Evolutionary conservation across 129 eudicot genomes (phyloP), one percentile per base, ranked within the genome.

Genomic region (Arctium lappa): DNA sequence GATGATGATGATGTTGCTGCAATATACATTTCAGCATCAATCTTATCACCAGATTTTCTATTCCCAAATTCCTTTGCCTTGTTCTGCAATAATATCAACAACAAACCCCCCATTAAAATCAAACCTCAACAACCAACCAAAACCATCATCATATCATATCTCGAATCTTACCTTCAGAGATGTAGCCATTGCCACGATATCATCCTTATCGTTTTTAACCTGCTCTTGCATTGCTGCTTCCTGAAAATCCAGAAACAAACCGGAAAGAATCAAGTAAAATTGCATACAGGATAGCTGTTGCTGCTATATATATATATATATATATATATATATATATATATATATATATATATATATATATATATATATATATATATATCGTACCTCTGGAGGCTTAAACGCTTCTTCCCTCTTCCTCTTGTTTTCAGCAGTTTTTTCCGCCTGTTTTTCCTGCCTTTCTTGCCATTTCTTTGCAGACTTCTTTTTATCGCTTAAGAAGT

Each of bases 361-460:
- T 44, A 8, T 8, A 8, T 40, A 40, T 5, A 33, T 33, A 33
- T 38, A 38, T 38, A 70, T 77, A 53, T 30, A 27, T 37, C 75
- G 50, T 62, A 95, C 99, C 95, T 90, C 89, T 68, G 98, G 98
- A 78, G 99, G 98, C 81, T 93, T 82, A 82, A 81, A 95, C 42
- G 97, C 95, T 74, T 87, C 99, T 69, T 93, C 94, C 72, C 98
- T 87, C 79, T 84, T 93, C 73, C 85, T 84, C 82, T 90, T 95
- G 88, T 86, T 95, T 82, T 93, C 97, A 38, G 98, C 98, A 11
- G 86, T 78, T 81, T 93, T 95, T 69, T 91, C 97, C 13, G 92
- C 91, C 85, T 95, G 99, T 69, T 93, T 93, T 72, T 88, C 97
- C 89, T 93, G 98, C 88, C 90, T 93, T 76, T 93, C 98, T 85